Percentiles rank a stretch among this genome's conserved stretches.
Conservation (phyloP, 306 rosid species). For the Fragaria vesca region DNA sequence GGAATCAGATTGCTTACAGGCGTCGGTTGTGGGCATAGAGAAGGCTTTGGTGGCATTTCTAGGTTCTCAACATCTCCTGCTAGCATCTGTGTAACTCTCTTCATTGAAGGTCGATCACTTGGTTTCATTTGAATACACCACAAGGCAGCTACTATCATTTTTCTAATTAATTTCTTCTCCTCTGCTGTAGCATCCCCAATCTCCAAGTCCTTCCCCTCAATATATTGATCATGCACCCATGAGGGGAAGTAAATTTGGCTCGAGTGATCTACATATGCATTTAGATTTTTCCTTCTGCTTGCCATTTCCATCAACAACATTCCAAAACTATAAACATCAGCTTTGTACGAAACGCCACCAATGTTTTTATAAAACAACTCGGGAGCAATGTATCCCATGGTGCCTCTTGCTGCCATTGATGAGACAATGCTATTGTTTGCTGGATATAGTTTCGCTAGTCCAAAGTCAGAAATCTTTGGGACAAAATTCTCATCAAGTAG, state of each 20-base stretch:
- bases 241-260: background rate
- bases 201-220: background rate
- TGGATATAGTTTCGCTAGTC: background rate
- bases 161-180: background rate
- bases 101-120: constrained; percentile 2
- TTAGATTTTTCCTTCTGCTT: background rate
- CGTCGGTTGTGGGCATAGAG: background rate
- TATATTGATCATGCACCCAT: background rate
- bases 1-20: background rate
- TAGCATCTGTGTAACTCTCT: background rate
- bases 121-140: constrained; percentile 1
- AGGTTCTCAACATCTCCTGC: background rate
- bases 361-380: background rate
- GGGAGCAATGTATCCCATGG: background rate
- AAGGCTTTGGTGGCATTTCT: background rate
- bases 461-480: constrained; percentile 14
- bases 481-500: background rate
- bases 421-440: background rate
- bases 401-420: background rate
- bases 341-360: background rate
- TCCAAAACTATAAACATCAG: background rate
- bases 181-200: background rate
- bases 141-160: background rate
- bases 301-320: background rate
- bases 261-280: background rate